phyloP scores from a whole-genome alignment of 495 filamentous ascomycete species.

The Penicillium mononematosum region DNA sequence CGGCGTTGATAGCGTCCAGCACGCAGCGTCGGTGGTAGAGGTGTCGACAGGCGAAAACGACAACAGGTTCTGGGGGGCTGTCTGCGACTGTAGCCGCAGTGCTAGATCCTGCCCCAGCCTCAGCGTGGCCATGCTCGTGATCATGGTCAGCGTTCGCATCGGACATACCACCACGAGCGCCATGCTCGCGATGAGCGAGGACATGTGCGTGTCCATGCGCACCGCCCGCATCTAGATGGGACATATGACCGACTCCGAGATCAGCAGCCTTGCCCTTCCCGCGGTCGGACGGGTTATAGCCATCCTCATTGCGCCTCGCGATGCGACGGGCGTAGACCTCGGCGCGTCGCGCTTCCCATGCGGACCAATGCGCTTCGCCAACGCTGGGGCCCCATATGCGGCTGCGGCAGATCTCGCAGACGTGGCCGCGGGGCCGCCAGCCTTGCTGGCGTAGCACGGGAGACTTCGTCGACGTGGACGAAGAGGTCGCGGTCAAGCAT shows the following conservation, averaged over 20 bases:
- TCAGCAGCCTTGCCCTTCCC: constrained; percentile 47
- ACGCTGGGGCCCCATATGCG: constrained; percentile 89
- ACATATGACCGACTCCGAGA: constrained; percentile 22
- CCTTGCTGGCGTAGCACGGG: constrained; percentile 76
- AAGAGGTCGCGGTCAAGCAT: constrained; percentile 90
- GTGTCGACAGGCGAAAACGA: constrained; percentile 57
- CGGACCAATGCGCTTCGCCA: constrained; percentile 72
- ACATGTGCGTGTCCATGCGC: constrained; percentile 14
- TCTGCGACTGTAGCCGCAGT: not conserved
- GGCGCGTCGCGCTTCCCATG: constrained; percentile 68
- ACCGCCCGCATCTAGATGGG: constrained; percentile 13
- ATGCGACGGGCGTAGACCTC: constrained; percentile 39
- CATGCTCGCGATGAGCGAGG: constrained; percentile 8
- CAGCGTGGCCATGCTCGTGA: constrained; percentile 19
- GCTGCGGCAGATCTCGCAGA: constrained; percentile 81
- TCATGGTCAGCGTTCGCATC: constrained; percentile 14
- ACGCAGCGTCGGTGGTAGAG: constrained; percentile 53
- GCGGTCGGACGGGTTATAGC: constrained; percentile 32
- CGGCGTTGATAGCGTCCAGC: constrained; percentile 25
- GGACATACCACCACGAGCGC: constrained; percentile 12
- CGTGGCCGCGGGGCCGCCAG: constrained; percentile 82
- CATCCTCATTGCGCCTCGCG: constrained; percentile 30
- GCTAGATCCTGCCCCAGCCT: not conserved
- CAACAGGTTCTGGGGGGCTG: constrained; percentile 31
- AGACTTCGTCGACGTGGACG: constrained; percentile 72